Conservation (phyloP, 768 basidiomycete species). For the Amanita rubescens region DNA sequence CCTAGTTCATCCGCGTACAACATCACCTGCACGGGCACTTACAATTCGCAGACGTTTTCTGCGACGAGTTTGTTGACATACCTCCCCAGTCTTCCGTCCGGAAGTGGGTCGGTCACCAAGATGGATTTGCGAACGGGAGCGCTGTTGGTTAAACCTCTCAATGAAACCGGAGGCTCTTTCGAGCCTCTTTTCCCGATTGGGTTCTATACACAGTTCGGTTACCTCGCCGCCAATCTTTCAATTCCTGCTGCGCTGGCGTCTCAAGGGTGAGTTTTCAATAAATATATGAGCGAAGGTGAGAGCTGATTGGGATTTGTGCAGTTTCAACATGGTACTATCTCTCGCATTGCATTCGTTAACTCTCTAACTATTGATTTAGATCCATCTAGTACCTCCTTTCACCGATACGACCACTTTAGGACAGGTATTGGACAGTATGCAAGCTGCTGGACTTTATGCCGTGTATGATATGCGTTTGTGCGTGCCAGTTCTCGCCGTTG, state of each 20-base stretch:
- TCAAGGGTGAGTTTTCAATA: slow-evolving; percentile 38
- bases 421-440: slow-evolving; percentile 60
- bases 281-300: neutral
- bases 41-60: slow-evolving; percentile 34
- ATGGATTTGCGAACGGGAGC: slow-evolving; percentile 56
- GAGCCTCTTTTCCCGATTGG: slow-evolving; percentile 64
- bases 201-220: slow-evolving; percentile 62
- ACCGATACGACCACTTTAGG: slow-evolving; percentile 51
- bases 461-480: slow-evolving; percentile 80
- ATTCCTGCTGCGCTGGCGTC: slow-evolving; percentile 49
- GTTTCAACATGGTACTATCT: slow-evolving; percentile 33
- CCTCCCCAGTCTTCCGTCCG: slow-evolving; percentile 38
- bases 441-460: slow-evolving; percentile 59
- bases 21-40: slow-evolving; percentile 31
- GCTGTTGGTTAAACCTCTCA: slow-evolving; percentile 42
- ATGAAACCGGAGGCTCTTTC: slow-evolving; percentile 41
- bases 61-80: slow-evolving; percentile 39
- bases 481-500: slow-evolving; percentile 10
- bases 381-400: slow-evolving; percentile 68
- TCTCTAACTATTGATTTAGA: slow-evolving; percentile 26
- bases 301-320: slow-evolving; percentile 7
- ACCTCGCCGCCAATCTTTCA: slow-evolving; percentile 44
- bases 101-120: slow-evolving; percentile 52
- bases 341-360: slow-evolving; percentile 11
- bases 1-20: slow-evolving; percentile 34